Percentiles rank a stretch among this genome's conserved stretches.
Conservation (phyloP, 1,139 yeast genomes). For the Arxiozyma heterogenica region DNA sequence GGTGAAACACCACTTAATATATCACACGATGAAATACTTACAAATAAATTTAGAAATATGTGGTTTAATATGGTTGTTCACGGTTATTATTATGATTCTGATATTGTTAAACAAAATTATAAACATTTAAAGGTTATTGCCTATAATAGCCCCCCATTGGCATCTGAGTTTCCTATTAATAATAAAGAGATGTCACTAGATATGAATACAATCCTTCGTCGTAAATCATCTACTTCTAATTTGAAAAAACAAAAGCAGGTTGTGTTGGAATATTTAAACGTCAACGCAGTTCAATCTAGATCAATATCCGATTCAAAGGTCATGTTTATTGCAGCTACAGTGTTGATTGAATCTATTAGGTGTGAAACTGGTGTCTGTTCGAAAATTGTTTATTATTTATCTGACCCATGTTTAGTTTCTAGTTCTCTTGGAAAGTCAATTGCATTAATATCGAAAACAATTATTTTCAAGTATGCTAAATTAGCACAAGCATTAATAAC, state of each 20-base stretch:
- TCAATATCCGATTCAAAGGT: constrained; percentile 63
- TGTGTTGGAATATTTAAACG: constrained; percentile 28
- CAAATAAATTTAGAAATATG: constrained; percentile 61
- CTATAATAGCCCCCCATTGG: constrained; percentile 82
- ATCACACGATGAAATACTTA: constrained; percentile 25
- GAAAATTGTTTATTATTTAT: constrained; percentile 61
- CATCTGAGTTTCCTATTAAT: constrained; percentile 76
- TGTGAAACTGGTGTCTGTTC: constrained; percentile 78
- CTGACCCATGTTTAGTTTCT: constrained; percentile 69
- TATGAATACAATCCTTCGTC: constrained; percentile 77
- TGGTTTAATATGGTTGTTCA: constrained; percentile 95
- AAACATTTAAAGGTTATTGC: constrained; percentile 63
- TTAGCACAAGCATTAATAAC: constrained; percentile 30
- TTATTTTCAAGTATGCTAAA: constrained; percentile 47
- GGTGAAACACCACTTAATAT: constrained; percentile 37
- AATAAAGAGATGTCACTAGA: constrained; percentile 88
- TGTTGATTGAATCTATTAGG: constrained; percentile 69
- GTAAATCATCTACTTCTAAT: constrained; percentile 81
- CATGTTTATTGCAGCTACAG: constrained; percentile 80
- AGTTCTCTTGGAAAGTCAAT: constrained; percentile 61
- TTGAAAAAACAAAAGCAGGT: constrained; percentile 67
- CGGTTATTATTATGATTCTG: constrained; percentile 64
- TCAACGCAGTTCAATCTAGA: constrained; percentile 31
- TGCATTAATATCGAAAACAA: constrained; percentile 53
- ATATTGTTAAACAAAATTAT: constrained; percentile 41